Evolutionary conservation across 2,329 filamentous ascomycete genomes (phyloP).

Genomic region (Xylariaceae sp.): DNA sequence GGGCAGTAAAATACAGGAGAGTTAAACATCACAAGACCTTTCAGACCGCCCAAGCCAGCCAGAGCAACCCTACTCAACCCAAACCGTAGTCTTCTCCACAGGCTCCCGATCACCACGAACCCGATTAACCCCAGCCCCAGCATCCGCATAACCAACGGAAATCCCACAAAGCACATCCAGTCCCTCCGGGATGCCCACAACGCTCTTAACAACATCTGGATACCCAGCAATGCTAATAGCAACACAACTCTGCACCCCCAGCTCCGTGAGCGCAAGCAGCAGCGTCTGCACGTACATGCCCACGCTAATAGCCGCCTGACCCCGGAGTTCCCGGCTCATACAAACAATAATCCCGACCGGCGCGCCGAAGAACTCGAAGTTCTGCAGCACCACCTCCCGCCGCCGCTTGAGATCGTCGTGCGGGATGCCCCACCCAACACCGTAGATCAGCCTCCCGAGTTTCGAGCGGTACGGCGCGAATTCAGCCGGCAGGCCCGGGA

Average conservation of each 20-base stretch:
- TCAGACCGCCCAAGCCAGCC: background rate
- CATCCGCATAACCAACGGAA: slow-evolving; percentile 21
- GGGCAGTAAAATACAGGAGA: too few species aligned
- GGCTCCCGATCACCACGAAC: slow-evolving; percentile 2
- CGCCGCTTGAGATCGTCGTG: slow-evolving; percentile 16
- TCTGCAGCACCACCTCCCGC: slow-evolving; percentile 18
- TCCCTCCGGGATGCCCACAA: slow-evolving; percentile 15
- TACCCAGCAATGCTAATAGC: slow-evolving; percentile 20
- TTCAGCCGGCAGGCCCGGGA: slow-evolving; percentile 5
- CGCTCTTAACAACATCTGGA: slow-evolving; percentile 12
- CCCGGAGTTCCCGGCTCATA: slow-evolving; percentile 17
- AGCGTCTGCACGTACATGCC: slow-evolving; percentile 24
- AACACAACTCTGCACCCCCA: slow-evolving; percentile 17
- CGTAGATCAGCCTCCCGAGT: slow-evolving; percentile 20
- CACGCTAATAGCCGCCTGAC: slow-evolving; percentile 16
- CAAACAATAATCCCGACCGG: slow-evolving; percentile 21
- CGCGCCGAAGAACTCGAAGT: slow-evolving; percentile 26
- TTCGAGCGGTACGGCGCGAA: slow-evolving; percentile 13
- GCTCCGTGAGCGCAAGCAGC: slow-evolving; percentile 17
- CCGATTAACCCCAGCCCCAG: slow-evolving; percentile 8
- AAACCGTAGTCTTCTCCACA: slow-evolving; percentile 11
- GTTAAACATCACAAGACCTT: too few species aligned
- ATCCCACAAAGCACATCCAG: slow-evolving; percentile 19
- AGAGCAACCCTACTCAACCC: slow-evolving; percentile 10
- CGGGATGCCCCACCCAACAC: slow-evolving; percentile 19